Evolutionary conservation across 2,329 filamentous ascomycete species (phyloP), one percentile per base, ranked within the genome.

Genomic region (Thelonectria olida): DNA sequence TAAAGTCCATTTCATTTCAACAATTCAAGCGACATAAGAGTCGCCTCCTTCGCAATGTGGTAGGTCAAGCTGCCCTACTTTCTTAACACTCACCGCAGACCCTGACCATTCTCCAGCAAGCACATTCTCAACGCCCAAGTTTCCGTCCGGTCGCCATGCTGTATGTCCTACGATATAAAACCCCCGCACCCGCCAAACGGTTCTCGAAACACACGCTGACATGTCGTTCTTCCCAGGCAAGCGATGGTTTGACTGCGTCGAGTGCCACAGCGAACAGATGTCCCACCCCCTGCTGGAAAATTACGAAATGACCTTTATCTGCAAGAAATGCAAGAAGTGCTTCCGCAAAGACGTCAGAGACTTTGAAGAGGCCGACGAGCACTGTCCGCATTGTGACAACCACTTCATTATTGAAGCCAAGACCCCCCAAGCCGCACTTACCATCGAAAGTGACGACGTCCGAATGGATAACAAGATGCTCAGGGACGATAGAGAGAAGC

Each of bases 231-330:
- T 27, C 27, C 34, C 72, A 95, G 92, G 92, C 83, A 87, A 88
- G 63, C 97, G 97, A 84, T 99, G 96, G 96, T 99, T 97, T 81
- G 96, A 99, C 83, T 99, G 96, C 80, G 92, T 92, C 67, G 91
- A 97, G 77, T 99, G 96, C 81, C 96, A 99, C 81, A 81, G 82
- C 54, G 96, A 99, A 77, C 83, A 88, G 63, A 91, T 96, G 78
- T 80, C 83, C 63, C 96, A 98, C 77, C 80, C 85, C 36, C 88
- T 99, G 20, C 80, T 87, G 54, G 91, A 97, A 79, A 85, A 84
- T 66, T 85, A 90, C 70, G 96, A 99, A 74, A 97, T 99, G 93
- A 87, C 84, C 36, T 98, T 99, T 74, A 93, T 92, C 53, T 99
- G 96, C 87, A 99, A 99, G 74, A 99, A 99, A 82, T 99, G 96